A percentile compares a stretch with the other conserved stretches of the same genome.
These are phyloP conservation scores for Leccinum rimulosum DNA, from an alignment of 768 basidiomycete genomes.

Conservation along the genomic window DNA sequence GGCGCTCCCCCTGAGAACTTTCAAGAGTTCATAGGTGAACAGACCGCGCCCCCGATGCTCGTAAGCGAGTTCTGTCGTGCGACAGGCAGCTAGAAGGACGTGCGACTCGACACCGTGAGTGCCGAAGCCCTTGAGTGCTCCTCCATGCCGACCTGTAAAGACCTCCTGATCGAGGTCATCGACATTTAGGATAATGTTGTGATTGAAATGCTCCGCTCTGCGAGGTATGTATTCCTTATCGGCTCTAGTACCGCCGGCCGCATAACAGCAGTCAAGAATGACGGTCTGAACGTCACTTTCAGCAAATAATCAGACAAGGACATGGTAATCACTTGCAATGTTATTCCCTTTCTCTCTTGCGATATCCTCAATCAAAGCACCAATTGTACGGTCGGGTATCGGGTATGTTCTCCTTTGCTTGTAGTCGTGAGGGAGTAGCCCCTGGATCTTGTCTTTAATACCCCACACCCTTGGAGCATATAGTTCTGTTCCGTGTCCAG, in stretches of 20 bases:
- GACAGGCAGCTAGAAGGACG: conserved; percentile 44
- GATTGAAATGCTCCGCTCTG: not conserved
- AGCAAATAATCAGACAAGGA: not conserved
- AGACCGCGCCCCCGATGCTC: conserved; percentile 20
- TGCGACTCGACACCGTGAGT: conserved; percentile 35
- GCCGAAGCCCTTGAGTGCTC: conserved; percentile 20
- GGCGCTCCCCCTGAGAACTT: not conserved
- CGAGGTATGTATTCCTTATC: conserved; percentile 7
- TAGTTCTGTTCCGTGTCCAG: conserved; percentile 42
- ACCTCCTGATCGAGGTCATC: conserved; percentile 28
- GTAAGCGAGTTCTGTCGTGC: conserved; percentile 32
- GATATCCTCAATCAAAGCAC: conserved; percentile 35
- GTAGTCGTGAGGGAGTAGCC: conserved; percentile 35
- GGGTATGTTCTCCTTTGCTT: conserved; percentile 19
- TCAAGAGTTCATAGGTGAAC: conserved; percentile 27
- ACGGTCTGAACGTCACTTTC: conserved; percentile 33
- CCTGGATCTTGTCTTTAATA: conserved; percentile 24
- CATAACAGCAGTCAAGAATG: conserved; percentile 47
- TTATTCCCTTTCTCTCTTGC: conserved; percentile 41
- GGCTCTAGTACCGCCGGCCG: conserved; percentile 36
- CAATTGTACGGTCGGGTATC: conserved; percentile 45
- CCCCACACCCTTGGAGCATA: conserved; percentile 28
- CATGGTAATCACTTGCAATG: conserved; percentile 32
- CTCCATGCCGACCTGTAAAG: conserved; percentile 12
- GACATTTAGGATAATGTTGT: not conserved